Evolutionary conservation across 495 filamentous ascomycete genomes (phyloP), one percentile per base, ranked within the genome.

Genomic region (Aspergillus saccharolyticus): DNA sequence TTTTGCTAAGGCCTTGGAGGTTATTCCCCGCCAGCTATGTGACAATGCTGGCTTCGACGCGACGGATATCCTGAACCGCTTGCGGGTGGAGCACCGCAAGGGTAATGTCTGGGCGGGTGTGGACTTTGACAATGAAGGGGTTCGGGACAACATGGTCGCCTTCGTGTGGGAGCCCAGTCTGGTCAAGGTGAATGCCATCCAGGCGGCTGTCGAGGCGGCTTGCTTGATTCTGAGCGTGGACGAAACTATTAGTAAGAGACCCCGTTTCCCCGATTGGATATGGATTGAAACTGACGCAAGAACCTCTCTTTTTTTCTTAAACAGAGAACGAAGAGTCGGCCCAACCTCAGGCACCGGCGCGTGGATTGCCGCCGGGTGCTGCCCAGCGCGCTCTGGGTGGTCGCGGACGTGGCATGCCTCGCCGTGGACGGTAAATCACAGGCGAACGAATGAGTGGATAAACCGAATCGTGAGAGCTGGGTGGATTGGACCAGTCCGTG

Each of bases 11-110:
- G 94, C 94, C 8, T 83, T 98, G 48, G 94, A 98, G 79, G 86
- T 98, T 42, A 94, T 98, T 65, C 94, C 94, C 42, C 85, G 94
- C 54, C 94, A 97, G 73, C 80, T 98, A 57, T 97, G 94, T 72
- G 94, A 98, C 76, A 98, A 98, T 66, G 94, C 94, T 43, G 94
- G 94, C 55, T 97, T 98, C 71, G 94, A 98, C 64, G 91, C 94
- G 16, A 97, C 94, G 50, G 95, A 98, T 70, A 96, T 98, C 58
- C 83, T 98, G 47, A 98, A 96, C 74, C 85, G 87, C 52, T 79
- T 98, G 61, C 88, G 94, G 43, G 94, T 97, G 60, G 92, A 96
- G 80, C 94, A 98, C 76, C 80, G 88, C 61, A 90, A 90, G 73
- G 89, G 90, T 54, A 89, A 89, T 68, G 83, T 82, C 44, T 98